phyloP scores from a whole-genome alignment of 169 alveolate genomes.

The Plasmodium knowlesi region DNA sequence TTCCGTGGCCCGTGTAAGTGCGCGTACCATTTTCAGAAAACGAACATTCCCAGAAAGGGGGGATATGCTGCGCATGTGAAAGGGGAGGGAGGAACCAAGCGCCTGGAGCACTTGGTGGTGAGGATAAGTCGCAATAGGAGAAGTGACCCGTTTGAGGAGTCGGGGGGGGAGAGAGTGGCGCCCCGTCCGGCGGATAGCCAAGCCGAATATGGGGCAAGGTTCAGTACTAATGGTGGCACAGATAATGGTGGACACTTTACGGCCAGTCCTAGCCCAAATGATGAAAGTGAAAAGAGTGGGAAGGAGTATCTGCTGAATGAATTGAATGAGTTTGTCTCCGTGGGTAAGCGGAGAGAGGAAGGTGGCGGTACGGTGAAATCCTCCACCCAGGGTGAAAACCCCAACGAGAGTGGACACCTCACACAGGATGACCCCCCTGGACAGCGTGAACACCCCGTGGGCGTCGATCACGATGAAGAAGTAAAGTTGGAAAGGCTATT shows the following conservation, averaged over 20 bases:
- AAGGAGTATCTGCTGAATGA: conserved; percentile 53
- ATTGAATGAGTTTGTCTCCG: conserved; percentile 26
- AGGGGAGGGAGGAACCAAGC: neutral
- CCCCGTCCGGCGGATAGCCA: neutral
- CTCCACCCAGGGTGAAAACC: neutral
- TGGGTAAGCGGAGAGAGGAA: neutral
- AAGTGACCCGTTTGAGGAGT: neutral
- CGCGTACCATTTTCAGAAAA: neutral
- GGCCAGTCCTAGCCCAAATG: neutral
- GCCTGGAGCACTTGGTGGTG: neutral
- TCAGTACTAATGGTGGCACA: neutral
- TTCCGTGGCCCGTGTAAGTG: neutral
- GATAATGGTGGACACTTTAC: neutral
- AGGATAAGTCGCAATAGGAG: neutral
- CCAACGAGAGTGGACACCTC: neutral
- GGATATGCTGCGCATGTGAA: neutral
- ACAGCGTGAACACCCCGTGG: neutral
- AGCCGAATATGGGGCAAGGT: neutral
- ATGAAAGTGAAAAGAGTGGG: neutral
- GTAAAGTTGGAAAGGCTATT: conserved; percentile 21
- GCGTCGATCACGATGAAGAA: conserved; percentile 9
- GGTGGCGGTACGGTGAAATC: neutral
- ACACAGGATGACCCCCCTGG: neutral
- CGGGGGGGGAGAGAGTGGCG: neutral
- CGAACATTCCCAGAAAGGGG: neutral